phyloP scores from a whole-genome alignment of 345 rosid genomes.

The Sonneratia caseolaris region DNA sequence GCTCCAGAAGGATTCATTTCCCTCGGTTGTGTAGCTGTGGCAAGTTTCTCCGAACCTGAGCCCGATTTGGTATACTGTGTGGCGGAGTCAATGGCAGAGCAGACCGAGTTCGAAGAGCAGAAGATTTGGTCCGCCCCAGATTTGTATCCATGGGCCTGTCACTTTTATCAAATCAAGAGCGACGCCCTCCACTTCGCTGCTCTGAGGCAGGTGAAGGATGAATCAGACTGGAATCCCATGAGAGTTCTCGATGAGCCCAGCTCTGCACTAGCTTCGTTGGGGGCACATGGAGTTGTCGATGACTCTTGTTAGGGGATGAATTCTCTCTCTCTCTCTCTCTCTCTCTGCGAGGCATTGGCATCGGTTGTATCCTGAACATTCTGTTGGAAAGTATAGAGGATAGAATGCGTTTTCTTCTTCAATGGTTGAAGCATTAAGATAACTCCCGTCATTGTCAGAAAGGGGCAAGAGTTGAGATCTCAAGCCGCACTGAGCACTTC shows the following conservation, averaged over 20 bases:
- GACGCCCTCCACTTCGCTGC: constrained; percentile 90
- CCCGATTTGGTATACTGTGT: constrained; percentile 45
- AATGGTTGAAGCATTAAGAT: neutral
- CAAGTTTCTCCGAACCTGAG: constrained; percentile 64
- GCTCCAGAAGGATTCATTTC: constrained; percentile 76
- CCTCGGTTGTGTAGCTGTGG: constrained; percentile 67
- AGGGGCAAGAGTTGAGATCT: neutral
- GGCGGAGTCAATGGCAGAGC: constrained; percentile 56
- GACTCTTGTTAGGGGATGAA: neutral
- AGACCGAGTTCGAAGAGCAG: constrained; percentile 71
- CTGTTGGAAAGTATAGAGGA: constrained; percentile 20
- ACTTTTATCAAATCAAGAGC: constrained; percentile 72
- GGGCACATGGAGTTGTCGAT: constrained; percentile 16
- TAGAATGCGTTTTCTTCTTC: neutral
- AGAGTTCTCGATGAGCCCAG: constrained; percentile 49
- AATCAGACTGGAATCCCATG: constrained; percentile 60
- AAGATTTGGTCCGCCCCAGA: constrained; percentile 81
- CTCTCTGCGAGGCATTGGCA: constrained; percentile 18
- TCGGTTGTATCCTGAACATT: constrained; percentile 77
- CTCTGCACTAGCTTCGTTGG: neutral
- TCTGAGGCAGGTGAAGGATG: constrained; percentile 58
- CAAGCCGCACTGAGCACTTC: neutral
- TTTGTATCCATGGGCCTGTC: constrained; percentile 89
- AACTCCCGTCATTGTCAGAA: neutral
- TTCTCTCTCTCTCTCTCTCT: neutral